Conservation (phyloP, 2,329 filamentous ascomycete genomes). For the Pseudopithomyces chartarum region DNA sequence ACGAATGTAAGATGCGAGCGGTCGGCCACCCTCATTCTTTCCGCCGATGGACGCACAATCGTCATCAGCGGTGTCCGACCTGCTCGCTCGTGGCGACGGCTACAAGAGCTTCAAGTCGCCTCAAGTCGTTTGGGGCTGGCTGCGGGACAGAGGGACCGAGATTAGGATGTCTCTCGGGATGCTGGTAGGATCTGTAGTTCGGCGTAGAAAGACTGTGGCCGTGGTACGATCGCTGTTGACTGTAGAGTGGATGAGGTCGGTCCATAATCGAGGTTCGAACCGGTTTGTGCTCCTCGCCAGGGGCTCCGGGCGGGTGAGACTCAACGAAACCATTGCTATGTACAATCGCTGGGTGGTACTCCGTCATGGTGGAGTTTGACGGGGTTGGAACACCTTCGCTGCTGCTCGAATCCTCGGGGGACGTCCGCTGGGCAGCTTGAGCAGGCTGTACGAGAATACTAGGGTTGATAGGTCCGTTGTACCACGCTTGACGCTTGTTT, state of each 20-base stretch:
- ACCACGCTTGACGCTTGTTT: slow-evolving; percentile 73
- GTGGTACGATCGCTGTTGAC: slow-evolving; percentile 35
- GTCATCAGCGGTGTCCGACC: slow-evolving; percentile 28
- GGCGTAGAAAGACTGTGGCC: slow-evolving; percentile 32
- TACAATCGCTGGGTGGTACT: slow-evolving; percentile 59
- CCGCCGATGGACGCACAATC: too few relatives aligned
- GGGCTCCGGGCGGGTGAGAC: slow-evolving; percentile 43
- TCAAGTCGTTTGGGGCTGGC: slow-evolving; percentile 55
- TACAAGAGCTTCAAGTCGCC: slow-evolving; percentile 66
- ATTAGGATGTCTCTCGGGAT: slow-evolving; percentile 33
- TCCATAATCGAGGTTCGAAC: slow-evolving; percentile 41
- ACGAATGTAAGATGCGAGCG: too few relatives aligned
- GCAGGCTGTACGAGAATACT: slow-evolving; percentile 24
- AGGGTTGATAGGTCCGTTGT: slow-evolving; percentile 59
- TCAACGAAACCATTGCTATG: slow-evolving; percentile 57
- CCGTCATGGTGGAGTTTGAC: slow-evolving; percentile 53
- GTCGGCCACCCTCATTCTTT: too few relatives aligned
- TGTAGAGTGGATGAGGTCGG: slow-evolving; percentile 39
- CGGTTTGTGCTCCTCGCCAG: slow-evolving; percentile 49
- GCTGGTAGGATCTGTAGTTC: slow-evolving; percentile 35
- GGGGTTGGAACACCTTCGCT: slow-evolving; percentile 61
- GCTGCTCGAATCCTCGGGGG: slow-evolving; percentile 60
- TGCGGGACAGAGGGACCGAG: slow-evolving; percentile 43
- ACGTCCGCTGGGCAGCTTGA: slow-evolving; percentile 52
- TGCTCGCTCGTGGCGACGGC: slow-evolving; percentile 67